Conservation (phyloP, 2,329 filamentous ascomycete genomes). For the Fusarium albidum region DNA sequence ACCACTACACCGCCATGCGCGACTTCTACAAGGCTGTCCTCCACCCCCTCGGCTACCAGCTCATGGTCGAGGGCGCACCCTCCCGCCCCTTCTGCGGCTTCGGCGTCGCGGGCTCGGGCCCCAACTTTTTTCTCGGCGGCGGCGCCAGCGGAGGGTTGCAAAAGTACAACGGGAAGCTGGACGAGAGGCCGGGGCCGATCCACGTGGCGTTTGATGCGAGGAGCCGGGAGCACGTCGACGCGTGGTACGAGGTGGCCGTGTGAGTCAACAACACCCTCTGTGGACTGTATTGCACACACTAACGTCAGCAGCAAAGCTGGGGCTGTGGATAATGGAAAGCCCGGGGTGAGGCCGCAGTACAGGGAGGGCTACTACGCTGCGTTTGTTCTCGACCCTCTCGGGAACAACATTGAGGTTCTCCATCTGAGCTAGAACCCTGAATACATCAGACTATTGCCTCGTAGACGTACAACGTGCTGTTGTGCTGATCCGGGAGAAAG, state of each 20-base stretch:
- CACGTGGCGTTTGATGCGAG: constrained; percentile 36
- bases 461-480: constrained; percentile 56
- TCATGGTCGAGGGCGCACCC: constrained; percentile 25
- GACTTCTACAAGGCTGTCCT: constrained; percentile 41
- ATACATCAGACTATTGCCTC: too few species aligned
- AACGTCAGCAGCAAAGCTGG: constrained; percentile 48
- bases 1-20: constrained; percentile 38
- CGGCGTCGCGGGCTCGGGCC: constrained; percentile 19
- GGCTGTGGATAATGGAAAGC: constrained; percentile 57
- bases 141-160: constrained; percentile 20
- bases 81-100: constrained; percentile 34
- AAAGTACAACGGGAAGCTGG: constrained; percentile 36
- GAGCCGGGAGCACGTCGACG: constrained; percentile 29
- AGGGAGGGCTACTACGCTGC: constrained; percentile 58
- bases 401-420: constrained; percentile 62
- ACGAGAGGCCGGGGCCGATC: constrained; percentile 30
- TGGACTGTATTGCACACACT: neutral
- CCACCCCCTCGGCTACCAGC: constrained; percentile 36
- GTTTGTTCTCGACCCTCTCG: constrained; percentile 58
- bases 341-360: constrained; percentile 55
- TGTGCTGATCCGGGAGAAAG: constrained; percentile 56
- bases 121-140: constrained; percentile 40
- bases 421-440: constrained; percentile 33
- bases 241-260: constrained; percentile 39
- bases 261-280: constrained; percentile 10